Conservation (phyloP, 2,329 filamentous ascomycete species). For the Salinomyces thailandicus region DNA sequence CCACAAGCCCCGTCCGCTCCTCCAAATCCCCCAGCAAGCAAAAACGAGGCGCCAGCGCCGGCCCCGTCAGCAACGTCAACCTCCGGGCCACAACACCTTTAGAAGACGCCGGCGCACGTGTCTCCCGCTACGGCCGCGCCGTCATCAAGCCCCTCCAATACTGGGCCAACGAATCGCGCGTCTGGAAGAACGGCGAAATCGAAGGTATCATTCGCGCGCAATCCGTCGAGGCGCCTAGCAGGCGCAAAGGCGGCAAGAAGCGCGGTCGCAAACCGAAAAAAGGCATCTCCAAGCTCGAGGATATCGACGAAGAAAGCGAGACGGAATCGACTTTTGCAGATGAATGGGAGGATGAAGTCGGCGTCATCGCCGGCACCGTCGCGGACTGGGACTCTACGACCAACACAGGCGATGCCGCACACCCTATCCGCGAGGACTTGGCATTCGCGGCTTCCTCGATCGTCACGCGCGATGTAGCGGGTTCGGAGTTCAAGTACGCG, state of each 20-base stretch:
- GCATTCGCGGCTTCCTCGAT: conserved; percentile 50
- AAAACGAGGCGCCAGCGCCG: conserved; percentile 12
- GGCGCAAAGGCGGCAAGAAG: conserved; percentile 13
- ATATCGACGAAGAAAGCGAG: conserved; percentile 32
- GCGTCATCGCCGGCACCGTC: conserved; percentile 53
- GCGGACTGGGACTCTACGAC: conserved; percentile 41
- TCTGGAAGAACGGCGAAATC: conserved; percentile 58
- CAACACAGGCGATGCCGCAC: conserved; percentile 23
- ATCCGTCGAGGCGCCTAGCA: conserved; percentile 37
- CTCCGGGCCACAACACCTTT: conserved; percentile 30
- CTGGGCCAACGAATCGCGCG: conserved; percentile 75
- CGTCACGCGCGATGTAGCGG: conserved; percentile 46
- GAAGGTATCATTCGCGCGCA: conserved; percentile 70
- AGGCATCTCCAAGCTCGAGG: conserved; percentile 22
- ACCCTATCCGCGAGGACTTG: conserved; percentile 41
- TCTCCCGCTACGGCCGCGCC: conserved; percentile 66
- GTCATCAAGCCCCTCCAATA: conserved; percentile 70
- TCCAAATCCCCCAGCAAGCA: conserved; percentile 7
- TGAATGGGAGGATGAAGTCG: conserved; percentile 61
- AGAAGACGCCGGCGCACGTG: conserved; percentile 45
- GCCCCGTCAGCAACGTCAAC: conserved; percentile 26
- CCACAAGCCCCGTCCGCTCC: conserved; percentile 5
- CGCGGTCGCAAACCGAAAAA: conserved; percentile 29
- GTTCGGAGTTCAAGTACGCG: conserved; percentile 71
- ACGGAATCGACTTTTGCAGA: conserved; percentile 49